Evolutionary conservation across 1,284 basidiomycete species (phyloP), one percentile per base, ranked within the genome.

Genomic region (Athelia sp.): DNA sequence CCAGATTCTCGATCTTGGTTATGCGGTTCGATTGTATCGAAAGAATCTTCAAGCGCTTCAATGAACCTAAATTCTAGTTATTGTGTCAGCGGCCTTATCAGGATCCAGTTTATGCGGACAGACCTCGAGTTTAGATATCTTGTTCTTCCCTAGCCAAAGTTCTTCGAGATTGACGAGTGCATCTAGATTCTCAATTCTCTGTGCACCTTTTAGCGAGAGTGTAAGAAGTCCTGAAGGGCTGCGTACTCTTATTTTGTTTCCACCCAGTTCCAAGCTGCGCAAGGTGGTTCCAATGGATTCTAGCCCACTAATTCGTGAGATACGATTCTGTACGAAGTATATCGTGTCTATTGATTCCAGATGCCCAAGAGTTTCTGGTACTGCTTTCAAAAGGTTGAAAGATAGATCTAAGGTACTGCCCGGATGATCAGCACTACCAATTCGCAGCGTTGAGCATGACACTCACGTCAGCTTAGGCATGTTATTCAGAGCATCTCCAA

Each of bases 141-240:
- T 98, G 68, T 99, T 99, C 75, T 99, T 99, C 10, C 96, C 96
- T 3, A 98, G 70, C 94, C 96, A 99, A 1, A 99, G 73, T 59
- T 98, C 94, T 56, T 94, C 90, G 9, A 99, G 71, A 53, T 89
- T 89, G 0, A 82, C 78, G 40, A 97, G 73, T 6, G 80, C 76
- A n/a, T 90, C 90, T 11, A 97, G 67, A 48, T 90, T 87, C 64
- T 98, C 93, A 53, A 99, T 95, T 68, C 76, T 80, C 92, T 95
- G 54, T 21, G 43, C 46, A 43, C 11, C 11, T 34, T 34, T 34
- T 34, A 21, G 36, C 9, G 8, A 17, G 36, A 8, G 15, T 21
- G 15, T n/a, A n/a, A 32, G 24, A 53, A 26, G 35, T 9, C 38
- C 19, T 24, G 17, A 48, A 54, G 62, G 50, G 38, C 3, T 19